Evolutionary conservation across 495 filamentous ascomycete genomes (phyloP).

Genomic region (Acidiella bohemica): DNA sequence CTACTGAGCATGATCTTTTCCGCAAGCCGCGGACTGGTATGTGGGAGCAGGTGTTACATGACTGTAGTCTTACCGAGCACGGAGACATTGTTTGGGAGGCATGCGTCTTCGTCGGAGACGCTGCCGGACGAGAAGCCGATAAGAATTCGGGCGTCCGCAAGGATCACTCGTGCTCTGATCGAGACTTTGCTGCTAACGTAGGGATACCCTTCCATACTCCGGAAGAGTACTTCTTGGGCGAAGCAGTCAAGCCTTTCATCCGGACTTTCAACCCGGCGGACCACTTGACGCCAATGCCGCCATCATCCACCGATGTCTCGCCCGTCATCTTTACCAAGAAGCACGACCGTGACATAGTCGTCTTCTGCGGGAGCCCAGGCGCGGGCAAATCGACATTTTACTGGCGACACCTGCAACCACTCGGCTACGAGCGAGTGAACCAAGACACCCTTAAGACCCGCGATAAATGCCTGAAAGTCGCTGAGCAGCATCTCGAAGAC

Average conservation of each 20-base stretch:
- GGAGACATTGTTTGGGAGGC: conserved; percentile 48
- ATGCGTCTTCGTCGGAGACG: conserved; percentile 86
- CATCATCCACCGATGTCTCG: conserved; percentile 22
- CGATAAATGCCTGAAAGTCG: conserved; percentile 74
- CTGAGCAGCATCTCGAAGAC: conserved; percentile 46
- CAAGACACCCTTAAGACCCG: conserved; percentile 79
- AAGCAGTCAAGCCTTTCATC: conserved; percentile 45
- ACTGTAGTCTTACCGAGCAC: conserved; percentile 51
- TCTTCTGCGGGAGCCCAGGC: conserved; percentile 79
- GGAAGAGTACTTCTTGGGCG: conserved; percentile 75
- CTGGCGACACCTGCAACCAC: conserved; percentile 60
- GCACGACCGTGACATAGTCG: conserved; percentile 57
- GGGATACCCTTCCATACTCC: conserved; percentile 71
- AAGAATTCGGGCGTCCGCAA: conserved; percentile 28
- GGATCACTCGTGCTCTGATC: conserved; percentile 63
- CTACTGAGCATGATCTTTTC: conserved; percentile 63
- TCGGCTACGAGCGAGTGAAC: conserved; percentile 76
- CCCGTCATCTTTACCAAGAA: conserved; percentile 44
- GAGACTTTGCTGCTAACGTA: conserved; percentile 70
- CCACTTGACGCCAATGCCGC: conserved; percentile 31
- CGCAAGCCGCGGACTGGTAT: conserved; percentile 82
- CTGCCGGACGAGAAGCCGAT: conserved; percentile 44
- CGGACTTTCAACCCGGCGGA: conserved; percentile 52
- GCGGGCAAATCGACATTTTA: conserved; percentile 88
- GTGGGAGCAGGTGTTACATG: conserved; percentile 71